Conservation (phyloP, 805 yeast species). For the Candida sakaeoensis region DNA sequence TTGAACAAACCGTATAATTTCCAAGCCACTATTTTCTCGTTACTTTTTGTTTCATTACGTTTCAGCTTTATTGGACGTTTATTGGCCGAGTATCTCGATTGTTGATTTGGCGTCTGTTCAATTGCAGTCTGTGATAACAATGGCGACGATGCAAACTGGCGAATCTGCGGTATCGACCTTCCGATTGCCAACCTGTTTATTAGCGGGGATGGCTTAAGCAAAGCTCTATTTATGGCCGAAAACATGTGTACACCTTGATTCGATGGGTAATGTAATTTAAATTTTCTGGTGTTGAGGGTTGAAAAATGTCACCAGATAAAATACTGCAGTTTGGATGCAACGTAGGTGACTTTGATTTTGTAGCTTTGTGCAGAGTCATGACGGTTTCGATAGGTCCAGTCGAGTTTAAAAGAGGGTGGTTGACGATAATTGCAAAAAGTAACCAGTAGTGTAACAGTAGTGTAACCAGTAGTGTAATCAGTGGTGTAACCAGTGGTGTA, state of each 20-base stretch:
- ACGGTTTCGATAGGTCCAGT: too few relatives aligned
- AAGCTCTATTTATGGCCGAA: background rate
- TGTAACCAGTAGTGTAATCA: too few relatives aligned
- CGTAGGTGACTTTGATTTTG: too few relatives aligned
- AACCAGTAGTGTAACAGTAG: too few relatives aligned
- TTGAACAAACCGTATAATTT: slow-evolving; percentile 74
- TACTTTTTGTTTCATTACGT: background rate
- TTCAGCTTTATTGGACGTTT: background rate
- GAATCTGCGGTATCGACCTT: background rate
- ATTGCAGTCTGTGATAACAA: slow-evolving; percentile 2
- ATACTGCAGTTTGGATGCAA: background rate
- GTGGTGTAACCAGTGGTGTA: too few relatives aligned
- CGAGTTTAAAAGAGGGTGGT: too few relatives aligned
- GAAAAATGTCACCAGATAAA: background rate
- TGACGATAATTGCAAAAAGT: too few relatives aligned
- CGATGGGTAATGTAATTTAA: background rate
- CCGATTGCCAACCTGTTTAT: background rate
- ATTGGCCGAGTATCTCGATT: background rate
- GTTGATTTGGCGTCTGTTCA: background rate
- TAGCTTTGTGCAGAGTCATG: too few relatives aligned
- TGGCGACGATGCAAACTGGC: background rate
- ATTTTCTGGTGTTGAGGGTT: background rate
- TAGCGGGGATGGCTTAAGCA: background rate
- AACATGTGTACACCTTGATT: background rate
- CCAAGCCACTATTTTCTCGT: slow-evolving; percentile 51